A percentile compares a stretch with the other conserved stretches of the same genome.
phyloP scores from a whole-genome alignment of 306 rosid species.

The Delonix regia region DNA sequence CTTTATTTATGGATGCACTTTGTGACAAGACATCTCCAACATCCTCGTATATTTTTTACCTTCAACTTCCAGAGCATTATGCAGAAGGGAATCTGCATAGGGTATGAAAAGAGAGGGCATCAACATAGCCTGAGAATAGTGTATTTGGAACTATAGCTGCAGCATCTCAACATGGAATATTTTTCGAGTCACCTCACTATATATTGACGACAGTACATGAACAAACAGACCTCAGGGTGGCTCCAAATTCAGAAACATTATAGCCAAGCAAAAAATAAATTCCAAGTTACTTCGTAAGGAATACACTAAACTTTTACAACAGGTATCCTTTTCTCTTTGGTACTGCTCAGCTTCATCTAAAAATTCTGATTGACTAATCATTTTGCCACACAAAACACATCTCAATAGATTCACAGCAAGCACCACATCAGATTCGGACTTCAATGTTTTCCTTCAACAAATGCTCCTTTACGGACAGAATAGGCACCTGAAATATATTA shows the following conservation, averaged over 20 bases:
- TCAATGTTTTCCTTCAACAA: constrained; percentile 79
- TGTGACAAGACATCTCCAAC: too few species aligned
- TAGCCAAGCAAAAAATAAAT: background rate
- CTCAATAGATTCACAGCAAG: background rate
- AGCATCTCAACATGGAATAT: background rate
- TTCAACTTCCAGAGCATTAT: background rate
- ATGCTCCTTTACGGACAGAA: constrained; percentile 79
- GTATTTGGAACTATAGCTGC: background rate
- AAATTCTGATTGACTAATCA: background rate
- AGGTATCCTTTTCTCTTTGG: background rate
- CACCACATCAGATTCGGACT: constrained; percentile 60
- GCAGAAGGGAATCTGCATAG: background rate
- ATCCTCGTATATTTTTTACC: too few species aligned
- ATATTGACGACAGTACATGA: background rate
- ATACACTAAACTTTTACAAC: background rate
- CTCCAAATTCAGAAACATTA: background rate
- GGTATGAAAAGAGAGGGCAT: background rate
- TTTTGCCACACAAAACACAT: background rate
- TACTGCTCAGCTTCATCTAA: background rate
- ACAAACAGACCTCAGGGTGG: background rate
- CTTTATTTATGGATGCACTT: too few species aligned
- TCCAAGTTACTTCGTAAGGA: background rate
- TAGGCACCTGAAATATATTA: constrained; percentile 66
- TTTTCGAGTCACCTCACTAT: background rate
- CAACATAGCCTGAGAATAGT: background rate